Evolutionary conservation across 495 filamentous ascomycete species (phyloP).

Genomic region (Penicillium ochrochloron): DNA sequence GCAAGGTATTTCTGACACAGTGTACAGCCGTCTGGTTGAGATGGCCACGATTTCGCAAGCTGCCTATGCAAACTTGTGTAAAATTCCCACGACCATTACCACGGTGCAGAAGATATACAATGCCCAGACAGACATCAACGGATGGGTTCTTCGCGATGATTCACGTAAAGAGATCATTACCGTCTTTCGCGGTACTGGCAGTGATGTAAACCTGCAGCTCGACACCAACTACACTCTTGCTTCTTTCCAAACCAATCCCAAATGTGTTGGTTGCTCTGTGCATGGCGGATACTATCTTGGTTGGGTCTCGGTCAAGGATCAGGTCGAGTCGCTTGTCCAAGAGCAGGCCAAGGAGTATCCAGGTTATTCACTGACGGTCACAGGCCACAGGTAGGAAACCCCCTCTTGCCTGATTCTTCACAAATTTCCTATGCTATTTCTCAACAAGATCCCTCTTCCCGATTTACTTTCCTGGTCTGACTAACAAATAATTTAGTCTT

Average conservation of each 20-base stretch:
- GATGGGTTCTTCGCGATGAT: constrained; percentile 19
- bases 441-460: neutral
- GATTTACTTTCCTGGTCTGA: neutral
- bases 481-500: constrained; percentile 8
- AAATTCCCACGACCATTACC: constrained; percentile 12
- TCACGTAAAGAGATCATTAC: constrained; percentile 12
- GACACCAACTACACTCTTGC: constrained; percentile 17
- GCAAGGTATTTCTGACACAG: constrained; percentile 9
- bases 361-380: constrained; percentile 15
- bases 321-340: constrained; percentile 14
- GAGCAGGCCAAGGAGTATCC: constrained; percentile 8
- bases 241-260: constrained; percentile 12
- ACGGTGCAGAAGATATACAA: constrained; percentile 16
- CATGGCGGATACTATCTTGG: constrained; percentile 19
- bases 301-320: constrained; percentile 19
- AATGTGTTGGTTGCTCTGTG: constrained; percentile 10
- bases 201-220: constrained; percentile 13
- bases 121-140: constrained; percentile 17
- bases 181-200: constrained; percentile 17
- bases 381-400: constrained; percentile 14
- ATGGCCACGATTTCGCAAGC: constrained; percentile 17
- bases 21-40: constrained; percentile 14
- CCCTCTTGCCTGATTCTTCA: too few species aligned
- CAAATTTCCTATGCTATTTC: neutral
- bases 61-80: constrained; percentile 17